Evolutionary conservation across 1,284 basidiomycete genomes (phyloP).

Genomic region (Cryptococcus neoformans): DNA sequence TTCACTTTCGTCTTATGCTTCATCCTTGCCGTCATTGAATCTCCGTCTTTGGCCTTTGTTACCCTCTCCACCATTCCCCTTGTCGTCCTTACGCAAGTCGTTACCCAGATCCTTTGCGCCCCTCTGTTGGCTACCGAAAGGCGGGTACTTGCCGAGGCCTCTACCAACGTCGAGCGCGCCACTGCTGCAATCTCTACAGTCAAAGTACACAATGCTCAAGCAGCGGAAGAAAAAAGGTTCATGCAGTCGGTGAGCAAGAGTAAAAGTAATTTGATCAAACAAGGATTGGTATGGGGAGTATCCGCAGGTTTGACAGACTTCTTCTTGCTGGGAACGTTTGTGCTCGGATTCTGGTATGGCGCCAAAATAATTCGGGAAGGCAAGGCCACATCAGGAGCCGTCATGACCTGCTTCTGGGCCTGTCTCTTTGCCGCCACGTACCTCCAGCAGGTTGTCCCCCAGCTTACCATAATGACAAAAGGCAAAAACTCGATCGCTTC

Average conservation of each 20-base stretch:
- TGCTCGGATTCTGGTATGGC: conserved; percentile 96
- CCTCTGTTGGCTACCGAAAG: conserved; percentile 70
- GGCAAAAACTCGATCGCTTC: conserved; percentile 81
- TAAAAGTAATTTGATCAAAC: conserved; percentile 50
- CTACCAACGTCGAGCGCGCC: conserved; percentile 75
- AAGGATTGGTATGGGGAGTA: conserved; percentile 74
- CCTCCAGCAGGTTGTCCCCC: conserved; percentile 76
- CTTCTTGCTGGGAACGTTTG: conserved; percentile 85
- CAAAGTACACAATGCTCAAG: conserved; percentile 89
- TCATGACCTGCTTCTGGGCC: conserved; percentile 97
- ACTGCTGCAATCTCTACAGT: conserved; percentile 81
- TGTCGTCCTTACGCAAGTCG: conserved; percentile 67
- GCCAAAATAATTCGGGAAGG: conserved; percentile 76
- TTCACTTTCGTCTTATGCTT: conserved; percentile 77
- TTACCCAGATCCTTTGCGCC: conserved; percentile 65
- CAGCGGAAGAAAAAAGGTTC: conserved; percentile 59
- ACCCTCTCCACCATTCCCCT: conserved; percentile 67
- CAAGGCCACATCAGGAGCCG: conserved; percentile 64
- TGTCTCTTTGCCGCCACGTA: conserved; percentile 84
- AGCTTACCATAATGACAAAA: conserved; percentile 72
- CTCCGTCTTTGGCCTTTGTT: conserved; percentile 82
- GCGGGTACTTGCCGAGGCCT: conserved; percentile 63
- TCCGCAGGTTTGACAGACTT: conserved; percentile 70
- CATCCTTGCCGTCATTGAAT: conserved; percentile 73
- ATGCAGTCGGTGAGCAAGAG: conserved; percentile 55